Evolutionary conservation across 352 stramenopile genomes (phyloP), one percentile per base, ranked within the genome.

Genomic region (Phytophthora cactorum): DNA sequence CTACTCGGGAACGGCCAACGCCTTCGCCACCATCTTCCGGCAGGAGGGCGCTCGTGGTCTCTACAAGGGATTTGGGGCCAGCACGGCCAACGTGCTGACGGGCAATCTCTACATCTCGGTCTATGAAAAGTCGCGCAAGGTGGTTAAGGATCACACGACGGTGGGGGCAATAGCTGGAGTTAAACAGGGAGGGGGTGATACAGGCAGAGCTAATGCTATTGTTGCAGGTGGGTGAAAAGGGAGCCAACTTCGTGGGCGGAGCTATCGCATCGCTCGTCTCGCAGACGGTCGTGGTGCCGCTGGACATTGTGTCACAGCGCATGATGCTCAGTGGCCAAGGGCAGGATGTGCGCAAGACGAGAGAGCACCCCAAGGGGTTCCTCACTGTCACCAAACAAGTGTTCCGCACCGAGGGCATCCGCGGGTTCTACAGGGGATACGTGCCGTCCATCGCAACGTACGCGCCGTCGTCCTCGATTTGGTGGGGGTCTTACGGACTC

Each of bases 61-160:
- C 10, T 97, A 96, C 75, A 96, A 95, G 60, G 90, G 90, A 22
- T 96, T 97, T 46, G 84, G 88, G n/a, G 87, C 88, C 32, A 96
- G 82, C 62, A 91, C 86, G 1, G 84, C 87, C 56, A 96, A 95
- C 64, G 85, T 97, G 25, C 55, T 95, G 46, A 93, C 85, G 4
- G 90, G 90, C 22, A 96, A 97, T 60, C 59, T 97, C n/a, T 97
- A 97, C 75, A 96, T 97, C 41, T 93, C 84, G 14, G 75, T 96
- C 25, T 97, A 96, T 61, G 90, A 96, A 55, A 84, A 94, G 51
- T 81, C 85, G 34, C 84, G 88, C 59, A 91, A 95, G 63, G 60
- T 88, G 8, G 87, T 85, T 28, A 68, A 88, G 39, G 75, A 90
- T 41, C 67, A 82, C 59, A 85, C 82, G 10, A 77, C 76, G 52